Conservation (phyloP, 345 rosid species). For the Nasturtium officinale region DNA sequence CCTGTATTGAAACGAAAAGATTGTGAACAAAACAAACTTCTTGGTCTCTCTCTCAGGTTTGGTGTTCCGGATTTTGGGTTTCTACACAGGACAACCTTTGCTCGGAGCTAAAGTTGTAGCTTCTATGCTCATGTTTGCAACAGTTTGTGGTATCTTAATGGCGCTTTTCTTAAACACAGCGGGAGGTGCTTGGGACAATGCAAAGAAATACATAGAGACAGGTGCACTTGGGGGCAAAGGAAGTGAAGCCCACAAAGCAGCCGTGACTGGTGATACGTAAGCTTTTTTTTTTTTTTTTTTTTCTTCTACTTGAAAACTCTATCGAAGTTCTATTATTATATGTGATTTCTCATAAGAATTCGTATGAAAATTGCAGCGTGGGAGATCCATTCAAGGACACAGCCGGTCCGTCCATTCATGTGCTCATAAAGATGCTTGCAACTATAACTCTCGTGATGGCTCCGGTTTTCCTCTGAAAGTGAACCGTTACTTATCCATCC, state of each 20-base stretch:
- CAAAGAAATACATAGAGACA: constrained; percentile 92
- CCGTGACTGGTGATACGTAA: constrained; percentile 97
- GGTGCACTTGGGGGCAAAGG: constrained; percentile 99
- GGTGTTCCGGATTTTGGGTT: constrained; percentile 78
- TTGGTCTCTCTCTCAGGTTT: constrained; percentile 58
- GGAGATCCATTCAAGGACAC: constrained; percentile 99
- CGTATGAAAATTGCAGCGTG: constrained; percentile 59
- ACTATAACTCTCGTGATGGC: constrained; percentile 99
- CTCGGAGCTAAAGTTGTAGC: constrained; percentile 99
- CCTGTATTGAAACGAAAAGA: neutral
- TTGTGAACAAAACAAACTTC: constrained; percentile 24
- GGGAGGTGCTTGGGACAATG: constrained; percentile 99
- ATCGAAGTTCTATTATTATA: neutral
- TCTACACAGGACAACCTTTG: constrained; percentile 86
- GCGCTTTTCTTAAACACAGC: constrained; percentile 98
- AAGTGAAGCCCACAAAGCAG: constrained; percentile 96
- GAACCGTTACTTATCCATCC: constrained; percentile 9
- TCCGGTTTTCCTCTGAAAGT: constrained; percentile 67
- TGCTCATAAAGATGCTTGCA: constrained; percentile 77
- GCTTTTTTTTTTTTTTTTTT: constrained; percentile 23
- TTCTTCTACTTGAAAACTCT: neutral
- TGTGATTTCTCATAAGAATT: constrained; percentile 2
- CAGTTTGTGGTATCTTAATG: constrained; percentile 97
- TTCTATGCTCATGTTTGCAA: constrained; percentile 91
- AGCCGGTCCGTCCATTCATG: constrained; percentile 94